phyloP scores from a whole-genome alignment of 176 grass and related monocot genomes.

The Cocos nucifera region DNA sequence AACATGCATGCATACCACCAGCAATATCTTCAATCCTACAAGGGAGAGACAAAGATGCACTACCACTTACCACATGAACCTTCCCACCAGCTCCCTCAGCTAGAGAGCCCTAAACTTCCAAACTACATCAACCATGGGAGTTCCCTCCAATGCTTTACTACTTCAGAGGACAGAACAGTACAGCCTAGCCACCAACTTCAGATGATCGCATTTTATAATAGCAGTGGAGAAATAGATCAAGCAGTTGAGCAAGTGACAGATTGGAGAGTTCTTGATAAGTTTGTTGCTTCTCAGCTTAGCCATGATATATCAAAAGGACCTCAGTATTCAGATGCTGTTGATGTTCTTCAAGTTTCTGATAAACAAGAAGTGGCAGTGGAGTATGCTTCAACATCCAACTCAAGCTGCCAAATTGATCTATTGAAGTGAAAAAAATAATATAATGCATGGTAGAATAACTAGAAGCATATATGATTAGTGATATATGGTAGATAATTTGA shows the following conservation, averaged over 20 bases:
- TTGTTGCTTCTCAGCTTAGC: constrained; percentile 88
- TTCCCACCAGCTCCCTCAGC: constrained; percentile 44
- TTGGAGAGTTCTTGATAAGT: constrained; percentile 92
- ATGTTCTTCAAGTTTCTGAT: constrained; percentile 52
- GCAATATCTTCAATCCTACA: constrained; percentile 45
- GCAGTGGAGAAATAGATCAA: background rate
- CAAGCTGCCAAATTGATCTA: constrained; percentile 85
- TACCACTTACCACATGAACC: constrained; percentile 50
- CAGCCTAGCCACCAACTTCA: constrained; percentile 41
- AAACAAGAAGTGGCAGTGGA: constrained; percentile 53
- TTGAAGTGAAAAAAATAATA: constrained; percentile 55
- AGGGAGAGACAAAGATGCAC: constrained; percentile 49
- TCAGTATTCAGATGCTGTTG: constrained; percentile 36
- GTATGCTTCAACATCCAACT: constrained; percentile 62
- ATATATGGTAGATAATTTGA: constrained; percentile 14
- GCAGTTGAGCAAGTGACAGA: constrained; percentile 16
- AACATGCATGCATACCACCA: constrained; percentile 40
- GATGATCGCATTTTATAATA: background rate
- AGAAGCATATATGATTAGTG: constrained; percentile 1
- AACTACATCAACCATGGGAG: constrained; percentile 34
- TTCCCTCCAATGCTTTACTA: constrained; percentile 10
- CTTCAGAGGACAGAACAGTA: constrained; percentile 27
- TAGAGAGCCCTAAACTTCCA: constrained; percentile 50
- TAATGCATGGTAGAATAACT: too few relatives aligned
- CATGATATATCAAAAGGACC: constrained; percentile 49